Base-by-base conservation (phyloP, 768 basidiomycete species). In the Leccinum longicurvipes region DNA sequence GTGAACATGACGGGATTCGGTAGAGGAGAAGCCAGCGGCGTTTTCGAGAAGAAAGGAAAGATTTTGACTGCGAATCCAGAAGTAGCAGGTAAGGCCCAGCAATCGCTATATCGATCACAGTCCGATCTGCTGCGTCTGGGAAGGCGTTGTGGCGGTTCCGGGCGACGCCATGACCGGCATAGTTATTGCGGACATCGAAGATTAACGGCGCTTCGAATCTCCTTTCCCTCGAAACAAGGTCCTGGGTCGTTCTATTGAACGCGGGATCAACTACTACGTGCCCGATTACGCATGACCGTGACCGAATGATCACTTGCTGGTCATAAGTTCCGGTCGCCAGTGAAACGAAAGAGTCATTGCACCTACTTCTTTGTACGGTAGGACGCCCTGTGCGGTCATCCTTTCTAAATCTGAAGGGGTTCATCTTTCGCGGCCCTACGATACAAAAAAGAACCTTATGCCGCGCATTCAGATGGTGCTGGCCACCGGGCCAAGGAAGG, bases 131-230 rank as follows among this genome's bases (percentile, higher is more conserved):
- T 63, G 60, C 55, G 54, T 66, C 61, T 59, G n/a, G 54, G 61
- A 64, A 63, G 61, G 23, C 24, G 15, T 68, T 55, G 65, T 68
- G 65, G 67, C 67, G 61, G 63, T 63, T 67, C 66, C 63, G 59
- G 41, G 63, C 45, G 52, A 55, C 39, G 54, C 29, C 45, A 63
- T 45, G 64, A 54, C 67, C 67, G 67, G 66, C 53, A 51, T 58
- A 39, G 57, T 61, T 2, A 27, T 56, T 61, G 67, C 67, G 67
- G 65, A 53, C 55, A 53, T 54, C 41, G 23, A 50, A 55, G 55
- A 66, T 68, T 47, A 66, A 68, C 53, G 63, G 58, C 24, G 36
- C 55, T 48, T 53, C 21, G 29, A 48, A 47, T 48, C 31, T 39
- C 57, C 50, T 56, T 47, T 39, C 32, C n/a, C 46, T 52, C 51